These are phyloP conservation scores for Graphium sp. DNA, from an alignment of 2,329 filamentous ascomycete species.

Conservation along the genomic window DNA sequence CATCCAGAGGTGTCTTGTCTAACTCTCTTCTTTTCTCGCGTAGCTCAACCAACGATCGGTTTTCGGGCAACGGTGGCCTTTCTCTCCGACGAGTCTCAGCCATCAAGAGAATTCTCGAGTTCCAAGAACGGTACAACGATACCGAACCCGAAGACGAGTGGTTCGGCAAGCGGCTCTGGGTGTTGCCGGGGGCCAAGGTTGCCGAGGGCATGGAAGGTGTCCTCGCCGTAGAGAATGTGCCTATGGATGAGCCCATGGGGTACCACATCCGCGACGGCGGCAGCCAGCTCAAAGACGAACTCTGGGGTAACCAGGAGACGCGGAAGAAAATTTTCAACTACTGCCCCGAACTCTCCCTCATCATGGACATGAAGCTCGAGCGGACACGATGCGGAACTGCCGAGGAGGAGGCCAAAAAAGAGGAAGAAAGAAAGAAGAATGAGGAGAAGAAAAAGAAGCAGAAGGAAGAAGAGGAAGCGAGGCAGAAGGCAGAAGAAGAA, in stretches of 20 bases:
- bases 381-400: slow-evolving; percentile 28
- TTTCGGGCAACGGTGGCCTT: slow-evolving; percentile 35
- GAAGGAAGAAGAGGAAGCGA: slow-evolving; percentile 3
- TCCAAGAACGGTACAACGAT: slow-evolving; percentile 31
- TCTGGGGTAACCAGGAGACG: slow-evolving; percentile 26
- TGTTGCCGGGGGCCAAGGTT: slow-evolving; percentile 28
- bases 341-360: slow-evolving; percentile 36
- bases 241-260: slow-evolving; percentile 32
- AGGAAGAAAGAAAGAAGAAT: slow-evolving; percentile 3
- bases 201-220: slow-evolving; percentile 21
- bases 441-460: slow-evolving; percentile 5
- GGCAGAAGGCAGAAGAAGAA: slow-evolving; percentile 4
- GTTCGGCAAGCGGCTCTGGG: slow-evolving; percentile 30
- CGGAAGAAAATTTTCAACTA: slow-evolving; percentile 33
- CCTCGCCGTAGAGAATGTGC: slow-evolving; percentile 31
- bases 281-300: slow-evolving; percentile 17
- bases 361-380: slow-evolving; percentile 39
- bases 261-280: slow-evolving; percentile 32
- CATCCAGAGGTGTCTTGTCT: background rate
- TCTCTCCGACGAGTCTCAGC: slow-evolving; percentile 33
- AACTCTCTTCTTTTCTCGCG: slow-evolving; percentile 1
- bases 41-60: slow-evolving; percentile 22
- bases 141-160: slow-evolving; percentile 36
- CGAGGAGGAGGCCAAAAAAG: slow-evolving; percentile 15
- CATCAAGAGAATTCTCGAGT: slow-evolving; percentile 27